Evolutionary conservation across 2,329 filamentous ascomycete species (phyloP), one percentile per base, ranked within the genome.

Genomic region (Dactylellina parvicollis): DNA sequence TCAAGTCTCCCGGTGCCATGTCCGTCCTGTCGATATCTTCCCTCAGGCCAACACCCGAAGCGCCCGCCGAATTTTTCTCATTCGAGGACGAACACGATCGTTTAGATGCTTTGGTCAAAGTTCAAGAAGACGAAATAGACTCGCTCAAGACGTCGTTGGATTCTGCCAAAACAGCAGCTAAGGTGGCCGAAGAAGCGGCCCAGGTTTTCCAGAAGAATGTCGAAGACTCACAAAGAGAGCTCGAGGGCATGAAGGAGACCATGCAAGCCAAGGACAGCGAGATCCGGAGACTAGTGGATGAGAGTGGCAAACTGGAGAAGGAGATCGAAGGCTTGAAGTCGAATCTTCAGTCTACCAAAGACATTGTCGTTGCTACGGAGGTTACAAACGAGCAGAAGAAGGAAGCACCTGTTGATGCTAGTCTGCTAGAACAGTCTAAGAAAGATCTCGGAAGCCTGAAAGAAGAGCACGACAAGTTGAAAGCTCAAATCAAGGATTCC

Each of bases 1-100:
- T 75, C 18, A 78, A 77, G 8, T 77, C 81, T 30, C 78, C 79
- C 20, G 67, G 67, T 14, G 50, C 59, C 20, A 46, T 46, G 16
- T 67, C 62, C 12, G 79, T 80, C 36, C 75, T 81, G 49, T 80
- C 80, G 4, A 70, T 81, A 20, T 82, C 82, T 61, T 82, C 81
- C 16, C 80, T 81, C 14, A 80, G 79, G 50, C 67, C 76, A 14
- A 81, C 79, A 62, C 56, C 80, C 1, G 57, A 78, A n/a, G 76
- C 79, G 5, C 75, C 79, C 24, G 90, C 93, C 75, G 91, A 96
- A 52, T 90, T 97, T 81, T 97, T 97, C 81, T 96, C 92, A 0
- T 96, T 92, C 77, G 93, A 98, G 69, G 89, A 90, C 55, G 94
- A 98, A 81, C 84, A 96, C 12, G 90, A 91, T 2, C 87, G 91